These are phyloP conservation scores for Aurantiochytrium sp. DNA, from an alignment of 108 stramenopile species.

Conservation along the genomic window DNA sequence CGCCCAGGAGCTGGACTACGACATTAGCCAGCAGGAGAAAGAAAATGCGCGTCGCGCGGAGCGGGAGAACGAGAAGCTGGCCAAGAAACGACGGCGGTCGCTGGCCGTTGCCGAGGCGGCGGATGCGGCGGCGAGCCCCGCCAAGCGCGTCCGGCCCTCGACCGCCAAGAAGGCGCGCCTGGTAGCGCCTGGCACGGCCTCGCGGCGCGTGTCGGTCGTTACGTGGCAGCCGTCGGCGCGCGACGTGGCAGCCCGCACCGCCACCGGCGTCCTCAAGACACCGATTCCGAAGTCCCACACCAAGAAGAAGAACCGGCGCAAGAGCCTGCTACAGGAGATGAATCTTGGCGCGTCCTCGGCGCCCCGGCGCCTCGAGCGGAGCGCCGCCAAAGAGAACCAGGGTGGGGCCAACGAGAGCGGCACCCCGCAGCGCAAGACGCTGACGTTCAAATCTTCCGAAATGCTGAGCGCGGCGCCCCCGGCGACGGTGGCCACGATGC, in stretches of 20 bases:
- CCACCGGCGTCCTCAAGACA: background rate
- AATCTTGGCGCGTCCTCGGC: background rate
- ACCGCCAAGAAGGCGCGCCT: background rate
- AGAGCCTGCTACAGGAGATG: background rate
- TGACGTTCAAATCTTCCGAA: background rate
- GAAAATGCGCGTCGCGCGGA: background rate
- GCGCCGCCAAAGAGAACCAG: background rate
- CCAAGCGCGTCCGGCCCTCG: background rate
- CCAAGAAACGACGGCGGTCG: background rate
- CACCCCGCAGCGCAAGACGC: background rate
- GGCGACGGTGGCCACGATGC: background rate
- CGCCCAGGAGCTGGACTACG: background rate
- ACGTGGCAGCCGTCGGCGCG: constrained; percentile 3
- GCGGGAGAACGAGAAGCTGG: background rate
- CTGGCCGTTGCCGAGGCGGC: background rate
- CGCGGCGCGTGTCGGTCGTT: background rate
- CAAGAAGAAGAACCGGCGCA: constrained; percentile 28
- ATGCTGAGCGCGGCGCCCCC: background rate
- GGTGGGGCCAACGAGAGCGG: background rate
- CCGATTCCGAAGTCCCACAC: background rate
- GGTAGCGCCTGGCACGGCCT: background rate
- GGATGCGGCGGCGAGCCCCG: background rate
- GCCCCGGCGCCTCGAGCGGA: background rate
- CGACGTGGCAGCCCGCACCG: background rate
- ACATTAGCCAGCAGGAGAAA: background rate